A percentile compares a stretch with the other conserved stretches of the same genome.
These are phyloP conservation scores for Crithidia bombi DNA, from an alignment of 208 protist species.

Conservation along the genomic window DNA sequence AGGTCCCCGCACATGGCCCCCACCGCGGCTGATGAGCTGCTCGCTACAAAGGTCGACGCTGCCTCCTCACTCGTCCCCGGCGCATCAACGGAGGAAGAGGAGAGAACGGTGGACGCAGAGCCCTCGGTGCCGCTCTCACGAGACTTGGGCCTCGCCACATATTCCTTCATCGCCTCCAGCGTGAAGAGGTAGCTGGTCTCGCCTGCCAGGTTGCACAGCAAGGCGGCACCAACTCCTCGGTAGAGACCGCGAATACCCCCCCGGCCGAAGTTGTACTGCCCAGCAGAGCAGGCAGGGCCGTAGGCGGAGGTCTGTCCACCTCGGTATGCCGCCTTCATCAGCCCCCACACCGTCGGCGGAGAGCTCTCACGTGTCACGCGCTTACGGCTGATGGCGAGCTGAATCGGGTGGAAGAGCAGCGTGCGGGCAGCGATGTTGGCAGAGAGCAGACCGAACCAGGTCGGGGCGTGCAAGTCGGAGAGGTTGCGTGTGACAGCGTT, in stretches of 20 bases:
- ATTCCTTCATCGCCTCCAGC: slow-evolving; percentile 74
- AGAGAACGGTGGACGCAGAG: not conserved
- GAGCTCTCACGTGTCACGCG: slow-evolving; percentile 68
- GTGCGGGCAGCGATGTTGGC: slow-evolving; percentile 70
- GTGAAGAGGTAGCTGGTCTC: slow-evolving; percentile 80
- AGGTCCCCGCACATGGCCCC: slow-evolving; percentile 80
- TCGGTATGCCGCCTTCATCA: slow-evolving; percentile 58
- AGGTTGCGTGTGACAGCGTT: slow-evolving; percentile 82
- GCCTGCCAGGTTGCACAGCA: slow-evolving; percentile 73
- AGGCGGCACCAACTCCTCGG: slow-evolving; percentile 72
- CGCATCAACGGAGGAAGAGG: not conserved
- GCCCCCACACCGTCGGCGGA: slow-evolving; percentile 48
- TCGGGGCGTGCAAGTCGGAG: slow-evolving; percentile 81
- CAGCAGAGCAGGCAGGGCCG: slow-evolving; percentile 2
- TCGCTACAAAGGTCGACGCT: slow-evolving; percentile 18
- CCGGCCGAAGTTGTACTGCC: slow-evolving; percentile 40
- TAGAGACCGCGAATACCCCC: slow-evolving; percentile 74
- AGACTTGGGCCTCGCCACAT: slow-evolving; percentile 26
- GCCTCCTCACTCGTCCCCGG: not conserved
- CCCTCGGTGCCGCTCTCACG: not conserved
- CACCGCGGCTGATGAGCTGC: slow-evolving; percentile 57
- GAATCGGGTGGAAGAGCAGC: slow-evolving; percentile 81
- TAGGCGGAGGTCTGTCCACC: slow-evolving; percentile 47
- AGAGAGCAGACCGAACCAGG: slow-evolving; percentile 73
- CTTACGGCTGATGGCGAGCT: slow-evolving; percentile 80